Conservation (phyloP, 2,329 filamentous ascomycete genomes). For the Cordyceps javanica region DNA sequence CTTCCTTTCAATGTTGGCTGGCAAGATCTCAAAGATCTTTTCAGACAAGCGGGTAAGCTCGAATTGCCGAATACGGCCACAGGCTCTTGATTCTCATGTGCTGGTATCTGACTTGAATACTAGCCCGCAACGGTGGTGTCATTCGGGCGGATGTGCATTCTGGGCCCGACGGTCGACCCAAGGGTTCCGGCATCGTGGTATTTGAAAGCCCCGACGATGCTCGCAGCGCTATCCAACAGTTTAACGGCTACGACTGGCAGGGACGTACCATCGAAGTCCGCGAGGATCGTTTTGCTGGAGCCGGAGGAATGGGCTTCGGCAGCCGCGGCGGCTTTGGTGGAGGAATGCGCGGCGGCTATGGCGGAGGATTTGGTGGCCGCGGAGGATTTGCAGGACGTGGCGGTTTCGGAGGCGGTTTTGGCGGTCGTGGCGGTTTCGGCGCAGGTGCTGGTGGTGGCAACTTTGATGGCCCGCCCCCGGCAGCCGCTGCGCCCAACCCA, state of each 20-base stretch:
- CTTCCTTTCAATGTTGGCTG: conserved; percentile 96
- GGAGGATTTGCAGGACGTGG: conserved; percentile 49
- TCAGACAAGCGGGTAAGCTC: conserved; percentile 89
- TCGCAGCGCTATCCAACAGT: conserved; percentile 91
- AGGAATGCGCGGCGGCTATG: conserved; percentile 53
- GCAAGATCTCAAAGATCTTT: conserved; percentile 98
- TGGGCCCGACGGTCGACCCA: conserved; percentile 85
- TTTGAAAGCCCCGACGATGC: conserved; percentile 95
- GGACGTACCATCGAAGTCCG: conserved; percentile 89
- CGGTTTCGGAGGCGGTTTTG: conserved; percentile 43
- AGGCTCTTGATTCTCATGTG: not conserved
- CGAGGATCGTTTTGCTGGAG: conserved; percentile 84
- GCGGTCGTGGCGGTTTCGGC: conserved; percentile 46
- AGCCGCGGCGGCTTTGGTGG: conserved; percentile 53
- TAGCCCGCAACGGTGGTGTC: conserved; percentile 63
- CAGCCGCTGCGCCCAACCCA: conserved; percentile 63
- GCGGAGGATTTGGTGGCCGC: conserved; percentile 43
- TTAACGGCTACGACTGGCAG: conserved; percentile 99
- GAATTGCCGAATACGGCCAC: not conserved
- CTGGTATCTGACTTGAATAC: conserved; percentile 7
- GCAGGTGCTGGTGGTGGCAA: conserved; percentile 30
- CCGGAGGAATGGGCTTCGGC: conserved; percentile 48
- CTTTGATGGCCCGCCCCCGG: conserved; percentile 44
- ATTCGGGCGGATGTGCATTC: conserved; percentile 94
- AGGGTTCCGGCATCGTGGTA: conserved; percentile 94